Conservation (phyloP, 2,329 filamentous ascomycete genomes). For the Penicillium sp. region DNA sequence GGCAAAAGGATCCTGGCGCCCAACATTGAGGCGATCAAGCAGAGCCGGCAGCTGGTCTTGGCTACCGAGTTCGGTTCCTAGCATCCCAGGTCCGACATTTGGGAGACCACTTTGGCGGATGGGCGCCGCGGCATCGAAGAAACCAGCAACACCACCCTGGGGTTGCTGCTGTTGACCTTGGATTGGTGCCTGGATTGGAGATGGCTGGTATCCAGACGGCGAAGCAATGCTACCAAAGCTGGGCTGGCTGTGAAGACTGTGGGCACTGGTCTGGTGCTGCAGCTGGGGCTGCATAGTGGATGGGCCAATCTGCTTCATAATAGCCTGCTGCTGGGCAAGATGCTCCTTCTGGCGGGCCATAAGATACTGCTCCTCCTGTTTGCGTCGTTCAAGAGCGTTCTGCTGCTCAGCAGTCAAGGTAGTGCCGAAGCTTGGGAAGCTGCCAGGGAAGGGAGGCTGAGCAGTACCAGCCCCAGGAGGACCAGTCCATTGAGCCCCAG, state of each 20-base stretch:
- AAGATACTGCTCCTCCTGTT: constrained; percentile 96
- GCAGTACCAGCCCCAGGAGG: constrained; percentile 59
- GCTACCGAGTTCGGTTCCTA: constrained; percentile 58
- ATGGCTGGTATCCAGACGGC: constrained; percentile 71
- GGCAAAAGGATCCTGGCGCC: constrained; percentile 54
- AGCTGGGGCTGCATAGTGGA: constrained; percentile 64
- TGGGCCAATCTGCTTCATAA: constrained; percentile 68
- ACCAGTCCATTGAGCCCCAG: constrained; percentile 55
- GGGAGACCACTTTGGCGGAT: constrained; percentile 50
- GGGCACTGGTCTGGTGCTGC: constrained; percentile 92
- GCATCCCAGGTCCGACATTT: constrained; percentile 42
- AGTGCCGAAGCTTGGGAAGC: constrained; percentile 91
- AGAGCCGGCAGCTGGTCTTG: constrained; percentile 72
- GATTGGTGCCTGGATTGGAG: constrained; percentile 62
- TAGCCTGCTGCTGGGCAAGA: constrained; percentile 82
- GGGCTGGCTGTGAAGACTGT: constrained; percentile 94
- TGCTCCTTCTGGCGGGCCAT: constrained; percentile 97
- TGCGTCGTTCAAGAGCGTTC: constrained; percentile 92
- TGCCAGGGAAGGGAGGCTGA: constrained; percentile 86
- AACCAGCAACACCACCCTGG: constrained; percentile 64
- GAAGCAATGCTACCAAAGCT: constrained; percentile 94
- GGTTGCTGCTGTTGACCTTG: constrained; percentile 57
- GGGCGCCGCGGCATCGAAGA: constrained; percentile 64
- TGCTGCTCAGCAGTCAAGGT: constrained; percentile 97
- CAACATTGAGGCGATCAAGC: constrained; percentile 68